These are phyloP conservation scores for Colletotrichum sp. DNA, from an alignment of 2,329 filamentous ascomycete genomes.

Conservation along the genomic window DNA sequence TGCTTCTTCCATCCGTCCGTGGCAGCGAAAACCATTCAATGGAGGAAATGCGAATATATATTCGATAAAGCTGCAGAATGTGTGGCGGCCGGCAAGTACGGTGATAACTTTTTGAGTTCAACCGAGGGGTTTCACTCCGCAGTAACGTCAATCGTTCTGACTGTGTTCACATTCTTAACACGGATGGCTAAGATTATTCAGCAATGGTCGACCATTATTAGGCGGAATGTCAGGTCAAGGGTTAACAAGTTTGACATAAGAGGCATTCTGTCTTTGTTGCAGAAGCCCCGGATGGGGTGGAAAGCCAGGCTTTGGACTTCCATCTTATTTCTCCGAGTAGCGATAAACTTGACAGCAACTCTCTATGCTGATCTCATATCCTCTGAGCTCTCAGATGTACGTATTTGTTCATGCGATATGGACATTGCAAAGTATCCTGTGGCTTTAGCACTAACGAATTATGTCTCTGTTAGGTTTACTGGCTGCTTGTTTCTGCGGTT, in stretches of 20 bases:
- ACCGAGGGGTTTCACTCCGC: neutral
- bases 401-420: accelerated
- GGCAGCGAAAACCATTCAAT: neutral
- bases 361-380: neutral
- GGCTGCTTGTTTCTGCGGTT: neutral
- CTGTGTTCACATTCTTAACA: neutral
- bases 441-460: neutral
- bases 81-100: accelerated
- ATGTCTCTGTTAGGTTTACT: neutral
- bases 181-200: neutral
- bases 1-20: neutral
- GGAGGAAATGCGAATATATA: neutral
- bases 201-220: accelerated
- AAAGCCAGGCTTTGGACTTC: neutral
- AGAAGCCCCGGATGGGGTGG: accelerated
- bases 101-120: accelerated
- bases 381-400: neutral
- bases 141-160: neutral
- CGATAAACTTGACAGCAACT: neutral
- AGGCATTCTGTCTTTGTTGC: neutral
- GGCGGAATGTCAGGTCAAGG: neutral
- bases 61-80: no score
- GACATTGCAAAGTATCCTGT: accelerated
- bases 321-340: neutral
- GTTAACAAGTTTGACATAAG: accelerated